phyloP scores from a whole-genome alignment of 176 grass and related monocot genomes.

The Oryza rufipogon region DNA sequence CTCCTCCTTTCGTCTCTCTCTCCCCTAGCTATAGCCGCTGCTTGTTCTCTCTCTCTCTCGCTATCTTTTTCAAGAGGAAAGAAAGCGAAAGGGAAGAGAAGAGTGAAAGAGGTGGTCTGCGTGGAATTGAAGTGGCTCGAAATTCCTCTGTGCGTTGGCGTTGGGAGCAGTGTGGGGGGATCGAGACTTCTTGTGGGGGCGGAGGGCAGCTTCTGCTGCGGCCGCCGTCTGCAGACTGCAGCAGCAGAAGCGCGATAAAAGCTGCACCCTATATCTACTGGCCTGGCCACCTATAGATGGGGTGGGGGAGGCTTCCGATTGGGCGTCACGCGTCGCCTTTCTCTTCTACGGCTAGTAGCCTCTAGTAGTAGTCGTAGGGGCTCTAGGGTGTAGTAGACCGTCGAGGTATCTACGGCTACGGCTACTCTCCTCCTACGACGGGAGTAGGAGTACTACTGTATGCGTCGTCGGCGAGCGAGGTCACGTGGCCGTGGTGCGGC shows the following conservation, averaged over 20 bases:
- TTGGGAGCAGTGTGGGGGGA: slow-evolving; percentile 11
- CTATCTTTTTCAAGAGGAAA: slow-evolving; percentile 16
- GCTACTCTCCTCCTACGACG: background rate
- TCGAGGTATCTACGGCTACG: too few relatives aligned
- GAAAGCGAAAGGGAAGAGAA: background rate
- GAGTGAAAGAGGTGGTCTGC: background rate
- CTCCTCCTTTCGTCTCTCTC: background rate
- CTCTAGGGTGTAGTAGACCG: too few relatives aligned
- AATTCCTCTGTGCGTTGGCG: slow-evolving; percentile 40
- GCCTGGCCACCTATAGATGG: background rate
- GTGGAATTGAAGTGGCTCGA: slow-evolving; percentile 39
- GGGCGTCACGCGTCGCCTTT: background rate
- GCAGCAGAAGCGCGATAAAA: slow-evolving; percentile 17
- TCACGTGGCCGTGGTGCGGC: too few relatives aligned
- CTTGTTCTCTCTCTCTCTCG: background rate
- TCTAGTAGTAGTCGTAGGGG: too few relatives aligned
- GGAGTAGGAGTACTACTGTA: background rate
- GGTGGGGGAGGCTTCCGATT: background rate
- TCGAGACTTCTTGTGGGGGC: slow-evolving; percentile 43
- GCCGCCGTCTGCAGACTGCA: slow-evolving; percentile 46
- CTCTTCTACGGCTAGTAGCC: background rate
- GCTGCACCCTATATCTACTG: background rate
- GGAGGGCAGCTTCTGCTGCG: background rate
- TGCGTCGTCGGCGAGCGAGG: background rate
- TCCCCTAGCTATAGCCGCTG: too few relatives aligned